These are phyloP conservation scores for Viola odorata DNA, from an alignment of 345 rosid species.

Conservation along the genomic window DNA sequence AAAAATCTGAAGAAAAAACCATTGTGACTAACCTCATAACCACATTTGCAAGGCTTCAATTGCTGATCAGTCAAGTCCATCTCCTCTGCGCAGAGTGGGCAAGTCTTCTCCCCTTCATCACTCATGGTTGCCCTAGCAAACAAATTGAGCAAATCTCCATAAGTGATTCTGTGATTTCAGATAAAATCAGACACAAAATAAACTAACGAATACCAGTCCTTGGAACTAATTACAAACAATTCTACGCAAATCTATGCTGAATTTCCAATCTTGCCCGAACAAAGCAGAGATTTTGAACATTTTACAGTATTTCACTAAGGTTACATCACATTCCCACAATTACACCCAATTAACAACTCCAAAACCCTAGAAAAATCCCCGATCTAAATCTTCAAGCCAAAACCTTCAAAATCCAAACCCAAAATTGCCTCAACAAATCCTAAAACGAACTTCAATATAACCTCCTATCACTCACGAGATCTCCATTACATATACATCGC, in stretches of 20 bases:
- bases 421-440: background rate
- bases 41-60: slow-evolving; percentile 93
- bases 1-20: background rate
- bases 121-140: slow-evolving; percentile 51
- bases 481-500: slow-evolving; percentile 3
- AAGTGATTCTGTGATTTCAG: too few species aligned
- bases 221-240: too few species aligned
- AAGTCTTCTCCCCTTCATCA: slow-evolving; percentile 76
- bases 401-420: background rate
- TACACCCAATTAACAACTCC: background rate
- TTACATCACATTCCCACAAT: background rate
- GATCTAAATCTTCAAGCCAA: background rate
- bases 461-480: background rate
- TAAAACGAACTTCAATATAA: background rate
- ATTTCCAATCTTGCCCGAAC: background rate
- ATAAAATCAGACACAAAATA: background rate
- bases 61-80: slow-evolving; percentile 95
- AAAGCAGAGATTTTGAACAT: background rate
- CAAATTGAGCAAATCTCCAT: background rate
- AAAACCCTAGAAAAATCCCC: slow-evolving; percentile 1
- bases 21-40: slow-evolving; percentile 60
- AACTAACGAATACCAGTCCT: too few species aligned
- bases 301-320: background rate
- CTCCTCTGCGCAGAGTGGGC: slow-evolving; percentile 90
- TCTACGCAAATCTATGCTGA: background rate